Evolutionary conservation across 352 stramenopile species (phyloP), one percentile per base, ranked within the genome.

Genomic region (Globisporangium carolinianum): DNA sequence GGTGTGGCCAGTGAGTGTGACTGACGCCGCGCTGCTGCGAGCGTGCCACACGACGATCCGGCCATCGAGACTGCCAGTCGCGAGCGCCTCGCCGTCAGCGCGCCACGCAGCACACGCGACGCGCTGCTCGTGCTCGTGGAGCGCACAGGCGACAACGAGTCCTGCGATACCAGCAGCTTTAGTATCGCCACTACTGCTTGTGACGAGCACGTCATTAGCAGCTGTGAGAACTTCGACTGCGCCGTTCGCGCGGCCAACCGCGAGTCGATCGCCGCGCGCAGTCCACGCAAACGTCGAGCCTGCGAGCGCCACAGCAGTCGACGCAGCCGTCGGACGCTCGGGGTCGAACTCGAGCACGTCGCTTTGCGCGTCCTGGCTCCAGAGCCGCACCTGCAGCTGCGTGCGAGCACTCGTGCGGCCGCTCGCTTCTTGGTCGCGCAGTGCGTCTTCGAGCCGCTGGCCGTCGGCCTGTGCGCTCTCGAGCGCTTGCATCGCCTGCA

Each of bases 71-170:
- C 61, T 61, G 3, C 75, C 76, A n/a, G 73, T 82, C 10, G 76
- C 76, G 14, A 87, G 56, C 42, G 85, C 53, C 4, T 24, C 18
- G 51, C 11, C 6, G 17, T 36, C 48, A 47, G 36, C 48, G 61
- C 9, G 58, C 82, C 82, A 89, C 4, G 67, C 55, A n/a, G 89
- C 5, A 7, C 63, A 55, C 2, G 71, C 70, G 6, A 89, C 63
- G 0, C 17, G 32, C 18, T 87, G 74, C n/a, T 72, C 67, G 53
- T 87, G 76, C 39, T 91, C 78, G 39, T 87, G 76, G 53, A 69
- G 8, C 53, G 66, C 42, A 61, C 47, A 15, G 59, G 32, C 18
- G 35, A 64, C 2, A 32, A 49, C 18, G 66, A 46, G 24, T 51
- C 57, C 11, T 32, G 37, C 45, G 12, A 18, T 37, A 45, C 10